phyloP scores from a whole-genome alignment of 495 filamentous ascomycete species.

The Symbiotaphrina buchneri region DNA sequence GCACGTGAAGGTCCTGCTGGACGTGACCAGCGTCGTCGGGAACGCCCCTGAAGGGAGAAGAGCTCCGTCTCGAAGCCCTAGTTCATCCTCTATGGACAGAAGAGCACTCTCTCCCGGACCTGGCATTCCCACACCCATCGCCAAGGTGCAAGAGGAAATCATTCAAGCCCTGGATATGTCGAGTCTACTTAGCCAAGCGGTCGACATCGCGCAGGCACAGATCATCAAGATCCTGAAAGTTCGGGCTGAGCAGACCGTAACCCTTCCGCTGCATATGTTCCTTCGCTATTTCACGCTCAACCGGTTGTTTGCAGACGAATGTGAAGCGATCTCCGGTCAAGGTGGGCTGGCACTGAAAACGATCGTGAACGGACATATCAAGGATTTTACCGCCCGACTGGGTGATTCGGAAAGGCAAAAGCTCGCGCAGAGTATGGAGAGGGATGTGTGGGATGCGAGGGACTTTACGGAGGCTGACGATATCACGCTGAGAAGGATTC shows the following conservation, averaged over 20 bases:
- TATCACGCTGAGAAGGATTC: conserved; percentile 36
- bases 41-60: conserved; percentile 11
- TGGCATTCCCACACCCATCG: conserved; percentile 1
- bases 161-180: conserved; percentile 74
- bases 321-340: conserved; percentile 82
- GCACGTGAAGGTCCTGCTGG: conserved; percentile 87
- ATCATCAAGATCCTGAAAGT: conserved; percentile 83
- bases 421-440: conserved; percentile 67
- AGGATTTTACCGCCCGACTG: conserved; percentile 60
- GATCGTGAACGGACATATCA: conserved; percentile 77
- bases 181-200: conserved; percentile 79
- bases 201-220: conserved; percentile 81
- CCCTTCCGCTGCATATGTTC: conserved; percentile 55
- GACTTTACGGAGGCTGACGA: conserved; percentile 57
- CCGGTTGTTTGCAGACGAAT: conserved; percentile 86
- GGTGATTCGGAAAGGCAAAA: conserved; percentile 56
- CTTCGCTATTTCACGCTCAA: conserved; percentile 86
- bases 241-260: conserved; percentile 60
- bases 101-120: too few species aligned
- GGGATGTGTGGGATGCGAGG: conserved; percentile 72
- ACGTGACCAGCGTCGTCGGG: conserved; percentile 45
- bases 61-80: conserved; percentile 26
- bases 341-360: conserved; percentile 68
- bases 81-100: conserved; percentile 13
- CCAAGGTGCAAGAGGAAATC: conserved; percentile 48